Evolutionary conservation across 352 stramenopile genomes (phyloP).

Genomic region (Phytophthora citrophthora): DNA sequence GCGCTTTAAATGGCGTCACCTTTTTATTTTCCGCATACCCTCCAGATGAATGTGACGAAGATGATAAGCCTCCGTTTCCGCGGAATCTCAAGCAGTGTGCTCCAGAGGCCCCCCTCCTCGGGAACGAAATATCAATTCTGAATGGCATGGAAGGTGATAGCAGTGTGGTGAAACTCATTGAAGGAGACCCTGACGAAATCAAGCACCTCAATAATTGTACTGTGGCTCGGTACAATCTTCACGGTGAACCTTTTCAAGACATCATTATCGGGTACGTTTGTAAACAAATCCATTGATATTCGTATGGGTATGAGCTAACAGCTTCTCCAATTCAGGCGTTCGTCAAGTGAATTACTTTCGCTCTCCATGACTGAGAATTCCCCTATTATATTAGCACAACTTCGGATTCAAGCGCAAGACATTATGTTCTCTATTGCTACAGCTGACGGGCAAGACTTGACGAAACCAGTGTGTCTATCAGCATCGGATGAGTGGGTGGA

Average conservation of each 20-base stretch:
- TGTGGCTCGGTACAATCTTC: slow-evolving; percentile 54
- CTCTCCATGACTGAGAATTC: slow-evolving; percentile 4
- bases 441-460: slow-evolving; percentile 36
- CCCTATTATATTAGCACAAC: slow-evolving; percentile 31
- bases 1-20: slow-evolving; percentile 73
- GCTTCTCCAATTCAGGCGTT: slow-evolving; percentile 14
- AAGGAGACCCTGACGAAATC: slow-evolving; percentile 51
- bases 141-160: slow-evolving; percentile 32
- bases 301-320: too few relatives aligned
- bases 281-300: neutral
- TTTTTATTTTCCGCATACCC: slow-evolving; percentile 57
- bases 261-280: slow-evolving; percentile 51
- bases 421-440: slow-evolving; percentile 41
- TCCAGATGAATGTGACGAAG: slow-evolving; percentile 12
- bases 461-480: slow-evolving; percentile 46
- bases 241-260: slow-evolving; percentile 42
- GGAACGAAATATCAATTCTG: slow-evolving; percentile 28
- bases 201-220: slow-evolving; percentile 61
- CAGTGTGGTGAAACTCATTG: slow-evolving; percentile 31
- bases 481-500: slow-evolving; percentile 62
- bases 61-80: slow-evolving; percentile 35
- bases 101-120: slow-evolving; percentile 47
- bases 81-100: slow-evolving; percentile 61
- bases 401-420: slow-evolving; percentile 51
- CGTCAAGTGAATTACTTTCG: slow-evolving; percentile 25